Percentiles rank a stretch among this genome's conserved stretches.
phyloP scores from a whole-genome alignment of 2,329 filamentous ascomycete genomes.

The Trichophyton benhamiae region DNA sequence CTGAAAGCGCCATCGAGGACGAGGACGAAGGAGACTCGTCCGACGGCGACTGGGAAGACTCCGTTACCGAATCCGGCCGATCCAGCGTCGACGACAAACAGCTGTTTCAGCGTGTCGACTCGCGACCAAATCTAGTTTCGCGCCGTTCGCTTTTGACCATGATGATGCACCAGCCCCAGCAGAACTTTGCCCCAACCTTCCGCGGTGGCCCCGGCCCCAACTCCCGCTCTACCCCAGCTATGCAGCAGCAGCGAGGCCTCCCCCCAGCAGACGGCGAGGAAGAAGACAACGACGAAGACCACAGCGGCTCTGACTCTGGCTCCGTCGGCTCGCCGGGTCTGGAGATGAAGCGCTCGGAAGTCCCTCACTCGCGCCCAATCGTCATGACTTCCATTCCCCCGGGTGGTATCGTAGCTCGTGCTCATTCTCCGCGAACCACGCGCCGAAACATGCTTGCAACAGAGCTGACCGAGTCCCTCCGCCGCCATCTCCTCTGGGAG shows the following conservation, averaged over 20 bases:
- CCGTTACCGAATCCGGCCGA: conserved; percentile 67
- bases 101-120: conserved; percentile 84
- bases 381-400: conserved; percentile 56
- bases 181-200: conserved; percentile 44
- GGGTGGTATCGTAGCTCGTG: conserved; percentile 46
- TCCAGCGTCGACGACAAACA: conserved; percentile 69
- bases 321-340: conserved; percentile 28
- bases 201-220: background rate
- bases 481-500: conserved; percentile 87
- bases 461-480: conserved; percentile 83
- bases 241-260: conserved; percentile 36
- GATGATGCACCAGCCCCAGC: conserved; percentile 70
- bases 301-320: conserved; percentile 33
- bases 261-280: conserved; percentile 45
- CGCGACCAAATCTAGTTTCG: conserved; percentile 69
- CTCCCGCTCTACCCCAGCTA: conserved; percentile 32
- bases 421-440: conserved; percentile 81
- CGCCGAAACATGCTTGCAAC: conserved; percentile 90
- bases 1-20: conserved; percentile 72
- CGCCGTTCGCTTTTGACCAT: conserved; percentile 80
- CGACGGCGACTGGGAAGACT: conserved; percentile 47
- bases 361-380: conserved; percentile 69
- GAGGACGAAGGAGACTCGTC: conserved; percentile 42
- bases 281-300: conserved; percentile 50
- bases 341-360: conserved; percentile 47